Base-by-base conservation (phyloP, 108 stramenopile species). In the Skeletonema grethae region DNA sequence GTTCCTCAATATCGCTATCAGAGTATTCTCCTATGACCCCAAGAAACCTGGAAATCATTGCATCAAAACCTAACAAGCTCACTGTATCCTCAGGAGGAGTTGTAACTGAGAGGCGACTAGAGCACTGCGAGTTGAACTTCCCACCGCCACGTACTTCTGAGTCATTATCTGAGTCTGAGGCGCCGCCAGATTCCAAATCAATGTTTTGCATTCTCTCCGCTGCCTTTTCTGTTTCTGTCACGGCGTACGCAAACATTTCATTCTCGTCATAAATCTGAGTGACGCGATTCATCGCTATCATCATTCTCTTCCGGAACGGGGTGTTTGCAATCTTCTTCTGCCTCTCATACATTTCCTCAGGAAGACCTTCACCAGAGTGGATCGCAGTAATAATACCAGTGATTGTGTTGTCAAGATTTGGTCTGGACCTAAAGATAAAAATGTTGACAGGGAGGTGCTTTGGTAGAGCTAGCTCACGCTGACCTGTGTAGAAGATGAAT, bases 401-500 rank as follows among this genome's bases (percentile, higher is more conserved):
- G 7, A 65, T n/a, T 2, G 64, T 57, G 9, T 57, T 2, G 10
- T 65, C 64, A 57, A 65, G 50, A 65, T 65, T 57, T 65, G 64
- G 64, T n/a, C 64, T 25, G 6, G 55, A n/a, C 0, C 10, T 15
- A 10, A 65, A 65, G 25, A 65, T 25, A 50, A 65, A 65, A 16
- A 65, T 16, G 16, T 65, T 65, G n/a, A 58, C 64, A 8, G 64
- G 64, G 5, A 65, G 56, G 13, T 57, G 53, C 15, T 57, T 20
- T 8, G 64, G 64, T 3, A 65, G 18, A 0, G 57, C 46, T 15
- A 65, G 55, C 57, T 65, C 64, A 0, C 64, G 25, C 16, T 56
- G 12, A 13, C 69, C 69, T n/a, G 69, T 69, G 69, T 69, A 69
- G 62, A 61, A 69, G 36, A 69, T 62, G 61, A 69, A 38, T 20